A percentile compares a stretch with the other conserved stretches of the same genome.
Evolutionary conservation across 345 rosid genomes (phyloP).

Genomic region (Pseudoturritis turrita): DNA sequence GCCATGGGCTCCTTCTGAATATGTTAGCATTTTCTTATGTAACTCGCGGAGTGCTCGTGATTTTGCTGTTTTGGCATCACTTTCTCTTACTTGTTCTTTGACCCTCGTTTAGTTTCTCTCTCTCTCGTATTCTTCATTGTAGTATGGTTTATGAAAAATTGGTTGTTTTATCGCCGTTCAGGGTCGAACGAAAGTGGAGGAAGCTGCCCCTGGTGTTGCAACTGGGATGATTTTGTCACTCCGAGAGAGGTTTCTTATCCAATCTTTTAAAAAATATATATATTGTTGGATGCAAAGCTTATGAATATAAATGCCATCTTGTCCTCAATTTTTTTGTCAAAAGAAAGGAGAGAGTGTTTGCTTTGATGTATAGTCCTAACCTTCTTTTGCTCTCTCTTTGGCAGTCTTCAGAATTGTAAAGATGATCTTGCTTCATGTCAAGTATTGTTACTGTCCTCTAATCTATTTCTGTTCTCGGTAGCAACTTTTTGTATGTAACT

Average conservation of each 20-base stretch:
- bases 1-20: not conserved
- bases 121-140: not conserved
- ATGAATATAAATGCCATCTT: not conserved
- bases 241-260: conserved; percentile 68
- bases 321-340: not conserved
- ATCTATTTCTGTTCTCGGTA: not conserved
- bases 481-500: not conserved
- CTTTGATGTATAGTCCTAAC: not conserved
- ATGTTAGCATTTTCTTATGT: not conserved
- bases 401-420: conserved; percentile 82
- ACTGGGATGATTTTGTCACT: conserved; percentile 84
- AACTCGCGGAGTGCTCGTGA: not conserved
- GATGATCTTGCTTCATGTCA: conserved; percentile 69
- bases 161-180: conserved; percentile 15
- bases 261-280: too few species aligned
- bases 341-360: not conserved
- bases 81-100: not conserved
- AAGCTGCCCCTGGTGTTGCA: conserved; percentile 72
- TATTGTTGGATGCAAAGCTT: not conserved
- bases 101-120: not conserved
- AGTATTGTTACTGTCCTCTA: conserved; percentile 39
- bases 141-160: not conserved
- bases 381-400: conserved; percentile 5
- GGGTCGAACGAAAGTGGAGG: conserved; percentile 65
- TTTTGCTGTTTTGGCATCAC: not conserved